These are phyloP conservation scores for Nannochloropsis salina DNA, from an alignment of 108 stramenopile genomes.

Conservation along the genomic window DNA sequence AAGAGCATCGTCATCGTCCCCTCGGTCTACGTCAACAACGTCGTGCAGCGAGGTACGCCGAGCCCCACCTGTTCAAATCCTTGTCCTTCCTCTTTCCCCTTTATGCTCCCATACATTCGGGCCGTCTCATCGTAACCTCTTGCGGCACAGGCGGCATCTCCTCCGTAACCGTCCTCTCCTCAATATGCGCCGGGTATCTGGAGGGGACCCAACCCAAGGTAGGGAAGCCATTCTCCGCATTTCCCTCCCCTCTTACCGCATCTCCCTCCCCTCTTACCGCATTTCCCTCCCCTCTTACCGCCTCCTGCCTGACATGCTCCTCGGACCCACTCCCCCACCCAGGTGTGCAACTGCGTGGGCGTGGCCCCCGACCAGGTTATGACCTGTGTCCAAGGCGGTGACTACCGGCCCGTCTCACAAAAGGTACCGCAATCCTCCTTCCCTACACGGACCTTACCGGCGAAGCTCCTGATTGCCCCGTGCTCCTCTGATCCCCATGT, in stretches of 20 bases:
- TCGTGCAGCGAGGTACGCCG: conserved; percentile 67
- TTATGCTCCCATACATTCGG: background rate
- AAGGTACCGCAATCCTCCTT: background rate
- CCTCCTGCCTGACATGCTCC: background rate
- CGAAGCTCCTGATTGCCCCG: background rate
- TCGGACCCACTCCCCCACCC: background rate
- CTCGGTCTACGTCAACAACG: conserved; percentile 72
- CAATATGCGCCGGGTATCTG: conserved; percentile 81
- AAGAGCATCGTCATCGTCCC: conserved; percentile 49
- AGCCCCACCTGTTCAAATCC: background rate
- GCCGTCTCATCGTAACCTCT: background rate
- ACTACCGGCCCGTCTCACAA: background rate
- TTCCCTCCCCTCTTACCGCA: background rate
- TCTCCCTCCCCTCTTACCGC: background rate
- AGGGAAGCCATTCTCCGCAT: conserved; percentile 40
- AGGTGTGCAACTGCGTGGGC: conserved; percentile 26
- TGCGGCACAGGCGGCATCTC: conserved; percentile 49
- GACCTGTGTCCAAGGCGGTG: conserved; percentile 13
- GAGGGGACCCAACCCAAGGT: conserved; percentile 66
- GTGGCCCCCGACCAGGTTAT: background rate
- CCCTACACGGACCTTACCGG: background rate
- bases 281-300: too few relatives aligned
- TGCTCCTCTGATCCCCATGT: background rate
- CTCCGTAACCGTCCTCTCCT: conserved; percentile 66
- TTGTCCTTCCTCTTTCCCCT: background rate